A percentile compares a stretch with the other conserved stretches of the same genome.
These are phyloP conservation scores for Auricularia cornea DNA, from an alignment of 768 basidiomycete species.

Conservation along the genomic window DNA sequence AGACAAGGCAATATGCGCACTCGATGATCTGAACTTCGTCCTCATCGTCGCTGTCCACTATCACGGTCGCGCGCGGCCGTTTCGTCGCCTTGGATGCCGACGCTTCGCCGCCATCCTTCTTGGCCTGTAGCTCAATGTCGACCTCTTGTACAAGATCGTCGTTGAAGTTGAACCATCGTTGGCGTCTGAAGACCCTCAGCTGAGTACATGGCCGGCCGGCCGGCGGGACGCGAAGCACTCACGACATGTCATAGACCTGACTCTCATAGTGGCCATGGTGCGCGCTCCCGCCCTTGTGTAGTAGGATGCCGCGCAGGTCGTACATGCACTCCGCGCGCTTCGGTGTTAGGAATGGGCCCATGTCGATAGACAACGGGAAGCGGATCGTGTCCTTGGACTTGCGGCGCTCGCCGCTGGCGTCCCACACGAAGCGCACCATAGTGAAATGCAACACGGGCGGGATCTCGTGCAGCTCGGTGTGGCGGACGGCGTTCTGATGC, in stretches of 20 bases:
- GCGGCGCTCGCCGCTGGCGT: slow-evolving; percentile 71
- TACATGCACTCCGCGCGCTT: slow-evolving; percentile 40
- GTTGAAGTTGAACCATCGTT: slow-evolving; percentile 87
- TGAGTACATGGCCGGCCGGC: too few species aligned
- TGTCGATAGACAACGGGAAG: slow-evolving; percentile 70
- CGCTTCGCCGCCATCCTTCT: not conserved
- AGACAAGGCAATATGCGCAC: not conserved
- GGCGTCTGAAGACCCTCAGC: slow-evolving; percentile 23
- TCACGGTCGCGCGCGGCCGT: not conserved
- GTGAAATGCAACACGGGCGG: slow-evolving; percentile 91
- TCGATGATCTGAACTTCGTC: slow-evolving; percentile 10
- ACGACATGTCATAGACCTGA: slow-evolving; percentile 64
- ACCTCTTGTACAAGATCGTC: slow-evolving; percentile 76
- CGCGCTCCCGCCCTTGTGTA: slow-evolving; percentile 89
- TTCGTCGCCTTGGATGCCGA: not conserved
- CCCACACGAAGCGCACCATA: slow-evolving; percentile 87
- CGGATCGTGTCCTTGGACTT: slow-evolving; percentile 76
- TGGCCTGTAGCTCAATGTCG: slow-evolving; percentile 19
- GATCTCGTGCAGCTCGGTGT: slow-evolving; percentile 57
- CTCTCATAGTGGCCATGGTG: slow-evolving; percentile 88
- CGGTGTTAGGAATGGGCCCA: slow-evolving; percentile 49
- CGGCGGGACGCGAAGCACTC: too few species aligned
- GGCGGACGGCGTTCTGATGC: slow-evolving; percentile 73
- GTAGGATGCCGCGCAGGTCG: slow-evolving; percentile 73
- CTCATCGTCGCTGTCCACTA: not conserved